Evolutionary conservation across 805 yeast genomes (phyloP).

Genomic region (Barnettozyma sp.): DNA sequence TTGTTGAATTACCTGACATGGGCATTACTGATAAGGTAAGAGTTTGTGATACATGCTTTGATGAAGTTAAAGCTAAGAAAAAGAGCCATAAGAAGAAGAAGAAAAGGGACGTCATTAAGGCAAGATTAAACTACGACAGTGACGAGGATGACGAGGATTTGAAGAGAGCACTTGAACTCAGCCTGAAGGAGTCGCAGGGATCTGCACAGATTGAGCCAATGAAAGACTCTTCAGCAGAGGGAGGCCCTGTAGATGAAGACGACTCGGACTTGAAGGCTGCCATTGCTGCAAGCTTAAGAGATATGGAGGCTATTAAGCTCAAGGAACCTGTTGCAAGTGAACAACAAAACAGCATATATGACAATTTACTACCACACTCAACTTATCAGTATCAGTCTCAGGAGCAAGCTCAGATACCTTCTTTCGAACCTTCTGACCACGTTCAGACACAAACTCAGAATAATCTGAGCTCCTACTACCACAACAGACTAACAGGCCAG

Average conservation of each 20-base stretch:
- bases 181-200: slow-evolving; percentile 49
- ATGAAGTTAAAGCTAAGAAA: slow-evolving; percentile 43
- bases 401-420: slow-evolving; percentile 3
- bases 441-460: slow-evolving; percentile 11
- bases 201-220: slow-evolving; percentile 21
- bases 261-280: slow-evolving; percentile 92
- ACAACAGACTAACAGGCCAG: slow-evolving; percentile 31
- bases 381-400: slow-evolving; percentile 6
- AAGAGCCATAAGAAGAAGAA: slow-evolving; percentile 24
- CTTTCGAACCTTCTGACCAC: slow-evolving; percentile 20
- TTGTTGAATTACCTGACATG: slow-evolving; percentile 64
- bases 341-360: slow-evolving; percentile 15
- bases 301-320: slow-evolving; percentile 39
- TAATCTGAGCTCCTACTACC: slow-evolving; percentile 14
- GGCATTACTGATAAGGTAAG: slow-evolving; percentile 88
- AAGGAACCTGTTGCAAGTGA: slow-evolving; percentile 10
- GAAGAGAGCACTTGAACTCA: slow-evolving; percentile 68
- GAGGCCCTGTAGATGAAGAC: slow-evolving; percentile 43
- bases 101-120: slow-evolving; percentile 23
- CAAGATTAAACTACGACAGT: slow-evolving; percentile 25
- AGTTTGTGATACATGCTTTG: slow-evolving; percentile 87
- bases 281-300: slow-evolving; percentile 82
- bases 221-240: slow-evolving; percentile 5
- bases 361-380: slow-evolving; percentile 16
- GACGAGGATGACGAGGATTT: slow-evolving; percentile 78